phyloP scores from a whole-genome alignment of 257 asterid species.

The Rhazya stricta region DNA sequence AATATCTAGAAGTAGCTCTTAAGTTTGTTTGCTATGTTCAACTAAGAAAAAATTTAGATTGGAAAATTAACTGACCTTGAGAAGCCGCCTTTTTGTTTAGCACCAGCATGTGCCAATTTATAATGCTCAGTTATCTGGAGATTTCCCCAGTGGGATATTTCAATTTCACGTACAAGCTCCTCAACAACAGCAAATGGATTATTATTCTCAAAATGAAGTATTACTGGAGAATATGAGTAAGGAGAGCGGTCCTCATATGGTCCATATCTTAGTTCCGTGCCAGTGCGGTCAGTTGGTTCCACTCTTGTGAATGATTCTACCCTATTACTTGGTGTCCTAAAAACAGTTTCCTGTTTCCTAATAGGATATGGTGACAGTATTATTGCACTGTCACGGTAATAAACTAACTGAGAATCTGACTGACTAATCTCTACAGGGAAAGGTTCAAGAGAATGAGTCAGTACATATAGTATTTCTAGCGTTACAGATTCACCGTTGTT shows the following conservation, averaged over 20 bases:
- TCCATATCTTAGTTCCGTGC: conserved; percentile 80
- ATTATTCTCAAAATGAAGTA: conserved; percentile 84
- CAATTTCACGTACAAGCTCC: conserved; percentile 98
- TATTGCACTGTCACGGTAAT: conserved; percentile 87
- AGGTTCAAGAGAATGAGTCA: conserved; percentile 88
- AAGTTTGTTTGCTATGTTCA: too few species aligned
- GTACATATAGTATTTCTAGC: conserved; percentile 59
- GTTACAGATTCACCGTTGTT: conserved; percentile 59
- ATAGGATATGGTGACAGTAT: conserved; percentile 78
- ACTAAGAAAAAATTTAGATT: too few species aligned
- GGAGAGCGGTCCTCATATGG: conserved; percentile 63
- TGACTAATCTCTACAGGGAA: conserved; percentile 88
- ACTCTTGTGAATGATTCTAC: conserved; percentile 86
- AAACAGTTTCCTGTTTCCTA: conserved; percentile 68
- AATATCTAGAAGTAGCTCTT: not conserved
- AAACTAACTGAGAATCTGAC: conserved; percentile 87
- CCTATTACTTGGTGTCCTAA: conserved; percentile 66
- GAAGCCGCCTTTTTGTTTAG: conserved; percentile 83
- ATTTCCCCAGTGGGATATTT: conserved; percentile 98
- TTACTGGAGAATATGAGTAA: conserved; percentile 62
- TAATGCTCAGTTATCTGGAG: conserved; percentile 82
- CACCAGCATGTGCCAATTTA: conserved; percentile 87
- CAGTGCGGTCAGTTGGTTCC: conserved; percentile 62
- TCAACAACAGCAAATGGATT: conserved; percentile 91
- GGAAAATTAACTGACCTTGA: conserved; percentile 68